These are phyloP conservation scores for Pinus taeda DNA, from an alignment of 75 land plant species.

Conservation along the genomic window DNA sequence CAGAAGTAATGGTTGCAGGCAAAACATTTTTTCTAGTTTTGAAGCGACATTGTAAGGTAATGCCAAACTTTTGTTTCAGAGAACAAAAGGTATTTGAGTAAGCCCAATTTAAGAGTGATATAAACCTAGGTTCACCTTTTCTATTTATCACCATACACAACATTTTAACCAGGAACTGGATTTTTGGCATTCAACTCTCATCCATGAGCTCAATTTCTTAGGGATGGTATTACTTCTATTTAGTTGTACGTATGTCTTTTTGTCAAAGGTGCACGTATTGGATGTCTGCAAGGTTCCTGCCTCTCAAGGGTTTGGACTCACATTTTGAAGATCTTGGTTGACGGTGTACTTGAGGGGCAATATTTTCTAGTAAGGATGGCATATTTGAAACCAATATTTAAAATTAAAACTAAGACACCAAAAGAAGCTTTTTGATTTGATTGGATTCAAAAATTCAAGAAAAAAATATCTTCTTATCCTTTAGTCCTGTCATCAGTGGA, in stretches of 20 bases:
- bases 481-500: not conserved
- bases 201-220: no score
- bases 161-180: not conserved
- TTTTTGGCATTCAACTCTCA: no score
- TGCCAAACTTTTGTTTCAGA: not conserved
- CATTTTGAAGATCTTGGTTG: not conserved
- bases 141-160: not conserved
- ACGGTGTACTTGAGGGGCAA: not conserved
- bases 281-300: not conserved
- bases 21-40: constrained; percentile 57
- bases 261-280: not conserved
- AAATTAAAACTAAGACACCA: not conserved
- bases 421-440: not conserved
- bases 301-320: not conserved
- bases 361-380: not conserved
- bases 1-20: constrained; percentile 66
- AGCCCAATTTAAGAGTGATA: not conserved
- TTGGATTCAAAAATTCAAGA: not conserved
- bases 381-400: not conserved
- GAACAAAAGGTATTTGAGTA: not conserved
- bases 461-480: not conserved
- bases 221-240: not conserved
- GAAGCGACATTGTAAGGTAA: constrained; percentile 78
- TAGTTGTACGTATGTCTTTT: not conserved
- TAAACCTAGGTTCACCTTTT: not conserved